Evolutionary conservation across 306 rosid species (phyloP).

Genomic region (Acacia crassicarpa): DNA sequence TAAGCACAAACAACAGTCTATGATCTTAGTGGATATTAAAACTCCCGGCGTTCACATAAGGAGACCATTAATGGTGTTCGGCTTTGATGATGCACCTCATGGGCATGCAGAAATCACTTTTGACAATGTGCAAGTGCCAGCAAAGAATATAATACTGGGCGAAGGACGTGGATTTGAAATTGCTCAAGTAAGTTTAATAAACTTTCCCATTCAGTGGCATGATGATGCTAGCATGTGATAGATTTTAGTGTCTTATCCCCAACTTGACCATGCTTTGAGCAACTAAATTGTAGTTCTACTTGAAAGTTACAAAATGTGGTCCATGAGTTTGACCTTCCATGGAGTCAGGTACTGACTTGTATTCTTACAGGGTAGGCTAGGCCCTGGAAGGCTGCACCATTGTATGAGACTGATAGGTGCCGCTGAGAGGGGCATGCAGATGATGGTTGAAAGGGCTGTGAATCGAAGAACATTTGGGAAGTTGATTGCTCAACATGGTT

Average conservation of each 20-base stretch:
- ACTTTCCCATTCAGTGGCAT: conserved; percentile 1
- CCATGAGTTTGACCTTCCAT: not conserved
- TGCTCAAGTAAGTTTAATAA: conserved; percentile 69
- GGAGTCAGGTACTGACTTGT: conserved; percentile 1
- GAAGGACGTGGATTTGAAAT: conserved; percentile 99
- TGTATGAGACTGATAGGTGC: conserved; percentile 97
- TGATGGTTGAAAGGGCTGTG: conserved; percentile 85
- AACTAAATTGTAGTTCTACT: not conserved
- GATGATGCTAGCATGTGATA: conserved; percentile 17
- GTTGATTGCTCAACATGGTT: conserved; percentile 90
- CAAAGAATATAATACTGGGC: conserved; percentile 74
- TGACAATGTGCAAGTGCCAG: conserved; percentile 80
- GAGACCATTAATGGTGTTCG: conserved; percentile 87
- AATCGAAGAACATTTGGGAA: conserved; percentile 82
- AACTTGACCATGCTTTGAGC: not conserved
- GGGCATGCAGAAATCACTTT: conserved; percentile 91
- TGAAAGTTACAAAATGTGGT: conserved; percentile 1
- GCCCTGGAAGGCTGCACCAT: conserved; percentile 99
- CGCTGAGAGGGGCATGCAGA: conserved; percentile 85
- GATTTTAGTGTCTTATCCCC: conserved; percentile 13
- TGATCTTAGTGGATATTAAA: conserved; percentile 84
- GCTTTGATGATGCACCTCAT: conserved; percentile 98
- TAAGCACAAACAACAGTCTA: conserved; percentile 87
- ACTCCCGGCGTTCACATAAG: conserved; percentile 82
- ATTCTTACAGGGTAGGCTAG: conserved; percentile 81